A percentile compares a stretch with the other conserved stretches of the same genome.
phyloP scores from a whole-genome alignment of 768 basidiomycete genomes.

The Naganishia kalamii region DNA sequence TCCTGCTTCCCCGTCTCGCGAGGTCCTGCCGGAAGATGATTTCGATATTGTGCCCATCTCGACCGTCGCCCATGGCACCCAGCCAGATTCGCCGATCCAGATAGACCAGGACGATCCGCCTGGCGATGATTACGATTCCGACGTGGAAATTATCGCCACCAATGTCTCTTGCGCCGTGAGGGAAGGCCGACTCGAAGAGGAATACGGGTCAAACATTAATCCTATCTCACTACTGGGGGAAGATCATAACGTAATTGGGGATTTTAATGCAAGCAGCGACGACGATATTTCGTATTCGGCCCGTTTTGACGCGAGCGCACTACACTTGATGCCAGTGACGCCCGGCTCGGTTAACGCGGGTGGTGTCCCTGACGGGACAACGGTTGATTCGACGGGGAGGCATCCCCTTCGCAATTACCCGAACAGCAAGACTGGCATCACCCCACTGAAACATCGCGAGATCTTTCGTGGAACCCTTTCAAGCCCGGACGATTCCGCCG shows the following conservation, averaged over 20 bases:
- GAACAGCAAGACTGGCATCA: slow-evolving; percentile 1
- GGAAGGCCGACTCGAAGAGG: slow-evolving; percentile 5
- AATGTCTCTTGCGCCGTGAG: background rate
- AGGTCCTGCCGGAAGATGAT: background rate
- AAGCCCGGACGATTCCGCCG: slow-evolving; percentile 9
- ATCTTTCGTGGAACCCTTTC: slow-evolving; percentile 15
- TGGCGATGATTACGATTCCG: background rate
- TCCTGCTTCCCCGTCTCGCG: background rate
- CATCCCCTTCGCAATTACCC: background rate
- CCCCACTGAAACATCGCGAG: slow-evolving; percentile 8
- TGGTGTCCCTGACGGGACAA: background rate
- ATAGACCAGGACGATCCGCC: background rate
- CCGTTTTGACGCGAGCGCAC: slow-evolving; percentile 17
- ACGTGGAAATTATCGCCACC: slow-evolving; percentile 4
- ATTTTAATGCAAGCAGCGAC: background rate
- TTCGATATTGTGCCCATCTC: slow-evolving; percentile 9
- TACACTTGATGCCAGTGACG: slow-evolving; percentile 19
- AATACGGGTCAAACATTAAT: slow-evolving; percentile 10
- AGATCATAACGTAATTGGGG: background rate
- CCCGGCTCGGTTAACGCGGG: slow-evolving; percentile 14
- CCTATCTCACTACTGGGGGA: slow-evolving; percentile 1
- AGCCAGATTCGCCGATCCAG: background rate
- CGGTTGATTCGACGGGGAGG: background rate
- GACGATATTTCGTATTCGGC: slow-evolving; percentile 6
- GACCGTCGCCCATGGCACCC: background rate